Evolutionary conservation across 202 grass and related monocot species (phyloP).

Genomic region (Carex sylvatica): DNA sequence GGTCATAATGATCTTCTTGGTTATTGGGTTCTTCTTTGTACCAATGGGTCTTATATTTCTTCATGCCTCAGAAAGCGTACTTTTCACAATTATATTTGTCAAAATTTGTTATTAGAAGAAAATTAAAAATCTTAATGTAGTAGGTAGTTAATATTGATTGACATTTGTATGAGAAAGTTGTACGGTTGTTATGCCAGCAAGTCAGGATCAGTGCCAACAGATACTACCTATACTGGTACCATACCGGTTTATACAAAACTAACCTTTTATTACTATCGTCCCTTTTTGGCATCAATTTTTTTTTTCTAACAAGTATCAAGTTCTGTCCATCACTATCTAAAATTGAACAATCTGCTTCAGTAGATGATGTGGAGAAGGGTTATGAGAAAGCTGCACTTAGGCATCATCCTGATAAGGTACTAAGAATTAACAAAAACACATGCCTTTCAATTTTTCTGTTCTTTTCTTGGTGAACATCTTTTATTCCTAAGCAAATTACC

Average conservation of each 20-base stretch:
- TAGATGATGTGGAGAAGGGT: constrained; percentile 68
- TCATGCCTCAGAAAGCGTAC: constrained; percentile 73
- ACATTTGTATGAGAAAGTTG: not conserved
- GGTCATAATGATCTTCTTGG: constrained; percentile 80
- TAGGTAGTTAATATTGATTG: not conserved
- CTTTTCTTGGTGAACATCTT: not conserved
- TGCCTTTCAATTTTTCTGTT: constrained; percentile 11
- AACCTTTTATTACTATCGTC: too few species aligned
- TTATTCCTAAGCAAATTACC: not conserved
- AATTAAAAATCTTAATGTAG: not conserved
- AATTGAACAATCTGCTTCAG: constrained; percentile 63
- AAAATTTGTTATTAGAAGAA: not conserved
- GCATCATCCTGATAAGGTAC: constrained; percentile 82
- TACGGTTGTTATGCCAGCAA: not conserved
- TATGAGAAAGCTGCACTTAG: constrained; percentile 79
- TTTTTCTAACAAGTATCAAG: too few species aligned
- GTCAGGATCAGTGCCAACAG: not conserved
- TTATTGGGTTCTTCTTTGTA: constrained; percentile 58
- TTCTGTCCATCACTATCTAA: too few species aligned
- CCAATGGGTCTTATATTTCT: constrained; percentile 73
- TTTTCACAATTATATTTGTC: constrained; percentile 14
- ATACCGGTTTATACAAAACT: too few species aligned
- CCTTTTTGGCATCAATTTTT: too few species aligned
- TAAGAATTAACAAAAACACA: constrained; percentile 25
- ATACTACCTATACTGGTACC: not conserved